A percentile compares a stretch with the other conserved stretches of the same genome.
Conservation (phyloP, 225 moss, liverwort and hornwort genomes). For the Thuidium tamariscinum region DNA sequence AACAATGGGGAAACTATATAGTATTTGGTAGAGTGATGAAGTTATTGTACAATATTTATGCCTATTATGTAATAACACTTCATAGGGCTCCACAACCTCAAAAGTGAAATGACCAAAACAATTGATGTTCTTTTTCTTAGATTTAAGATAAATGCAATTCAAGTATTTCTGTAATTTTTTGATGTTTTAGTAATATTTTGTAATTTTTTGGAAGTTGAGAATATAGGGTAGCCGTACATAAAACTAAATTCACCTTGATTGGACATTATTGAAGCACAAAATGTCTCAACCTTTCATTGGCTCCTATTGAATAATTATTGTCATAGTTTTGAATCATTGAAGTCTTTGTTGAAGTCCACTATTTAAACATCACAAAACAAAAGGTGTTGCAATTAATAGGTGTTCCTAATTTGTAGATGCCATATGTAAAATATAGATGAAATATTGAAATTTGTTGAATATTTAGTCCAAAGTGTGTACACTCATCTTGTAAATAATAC, state of each 20-base stretch:
- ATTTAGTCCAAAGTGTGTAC: neutral
- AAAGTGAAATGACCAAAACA: neutral
- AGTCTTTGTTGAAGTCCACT: neutral
- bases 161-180: neutral
- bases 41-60: neutral
- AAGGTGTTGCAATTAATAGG: neutral
- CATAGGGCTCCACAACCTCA: neutral
- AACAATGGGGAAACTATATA: too few relatives aligned
- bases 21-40: neutral
- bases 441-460: neutral
- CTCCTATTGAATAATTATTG: neutral
- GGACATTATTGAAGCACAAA: rapidly evolving
- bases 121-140: too few relatives aligned
- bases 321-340: rapidly evolving
- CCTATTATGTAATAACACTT: neutral
- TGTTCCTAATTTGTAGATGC: neutral
- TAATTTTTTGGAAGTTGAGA: neutral
- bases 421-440: neutral
- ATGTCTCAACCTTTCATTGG: neutral
- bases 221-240: rapidly evolving
- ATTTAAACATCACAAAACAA: rapidly evolving
- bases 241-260: neutral
- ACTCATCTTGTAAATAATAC: neutral
- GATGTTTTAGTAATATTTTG: neutral
- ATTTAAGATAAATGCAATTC: neutral